phyloP scores from a whole-genome alignment of 805 yeast genomes.

The Candida taoyuanica region DNA sequence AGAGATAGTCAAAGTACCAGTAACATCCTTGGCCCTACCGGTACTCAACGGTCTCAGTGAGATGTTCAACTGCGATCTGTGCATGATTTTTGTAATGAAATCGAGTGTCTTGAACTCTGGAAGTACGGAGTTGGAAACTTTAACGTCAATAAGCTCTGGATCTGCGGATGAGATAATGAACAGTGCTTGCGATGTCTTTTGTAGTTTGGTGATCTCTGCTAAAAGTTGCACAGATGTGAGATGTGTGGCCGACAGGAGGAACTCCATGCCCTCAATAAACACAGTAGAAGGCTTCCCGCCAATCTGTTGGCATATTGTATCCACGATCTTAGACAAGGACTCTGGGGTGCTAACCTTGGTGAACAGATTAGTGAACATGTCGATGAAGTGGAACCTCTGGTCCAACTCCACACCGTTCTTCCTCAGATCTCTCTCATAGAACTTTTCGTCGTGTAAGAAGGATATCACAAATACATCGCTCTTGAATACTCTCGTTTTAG shows the following conservation, averaged over 20 bases:
- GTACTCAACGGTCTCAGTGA: conserved; percentile 64
- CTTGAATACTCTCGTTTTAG: conserved; percentile 3
- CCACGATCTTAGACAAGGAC: conserved; percentile 14
- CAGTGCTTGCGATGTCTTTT: conserved; percentile 30
- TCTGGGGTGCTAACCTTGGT: conserved; percentile 28
- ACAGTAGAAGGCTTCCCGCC: conserved; percentile 24
- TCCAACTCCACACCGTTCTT: conserved; percentile 38
- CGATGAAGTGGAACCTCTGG: conserved; percentile 36
- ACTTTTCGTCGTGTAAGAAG: conserved; percentile 30
- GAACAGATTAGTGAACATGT: conserved; percentile 45
- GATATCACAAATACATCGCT: conserved; percentile 32
- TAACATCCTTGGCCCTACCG: conserved; percentile 77
- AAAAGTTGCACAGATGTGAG: conserved; percentile 34
- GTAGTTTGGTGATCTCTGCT: conserved; percentile 31
- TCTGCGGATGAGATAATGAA: conserved; percentile 39
- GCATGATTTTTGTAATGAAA: conserved; percentile 43
- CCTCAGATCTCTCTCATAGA: conserved; percentile 32
- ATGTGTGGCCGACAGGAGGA: conserved; percentile 40
- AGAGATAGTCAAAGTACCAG: conserved; percentile 63
- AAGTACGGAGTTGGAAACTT: conserved; percentile 20
- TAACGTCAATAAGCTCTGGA: conserved; percentile 32
- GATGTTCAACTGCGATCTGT: conserved; percentile 49
- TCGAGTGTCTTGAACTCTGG: conserved; percentile 42
- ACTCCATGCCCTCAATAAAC: conserved; percentile 44
- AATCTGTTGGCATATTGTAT: conserved; percentile 1